Base-by-base conservation (phyloP, 2,329 filamentous ascomycete genomes). In the Periconia digitata region DNA sequence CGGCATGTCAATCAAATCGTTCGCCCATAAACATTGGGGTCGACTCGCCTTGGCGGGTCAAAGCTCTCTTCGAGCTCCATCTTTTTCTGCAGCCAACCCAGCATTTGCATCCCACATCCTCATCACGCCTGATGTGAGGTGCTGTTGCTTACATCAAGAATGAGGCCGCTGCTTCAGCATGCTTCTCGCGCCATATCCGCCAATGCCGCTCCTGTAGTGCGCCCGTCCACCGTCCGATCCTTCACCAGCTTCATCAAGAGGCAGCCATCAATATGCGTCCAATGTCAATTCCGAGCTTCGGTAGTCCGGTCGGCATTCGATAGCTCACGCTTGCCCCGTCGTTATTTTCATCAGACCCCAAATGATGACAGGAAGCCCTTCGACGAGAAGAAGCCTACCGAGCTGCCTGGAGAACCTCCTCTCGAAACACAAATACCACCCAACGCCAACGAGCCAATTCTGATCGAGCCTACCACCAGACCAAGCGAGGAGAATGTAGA, bases 151-250 rank as follows among this genome's bases (percentile, higher is more conserved):
- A 49, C 54, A 40, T 50, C 48, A 64, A 67, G 64, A 52, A 73
- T 73, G 70, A 66, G 65, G 64, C 67, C 67, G 55, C 60, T 72
- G 66, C 64, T 73, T 59, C 69, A 70, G 60, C 59, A 71, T 70
- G 70, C 67, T 61, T 69, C 69, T 49, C 67, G 69, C 55, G 64
- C 60, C 41, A 49, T 68, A 42, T 46, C 51, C 34, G 54, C 58
- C 53, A 50, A 56, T 56, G 50, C 55, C 15, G 44, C 49, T 16
- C 40, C 51, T 22, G 23, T 55, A 54, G 51, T 49, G 7, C 40
- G 54, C 5, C 17, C 22, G 16, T 24, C 58, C 44, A 40, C 20
- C 56, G 24, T 50, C 56, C 27, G 48, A 41, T 15, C 42, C 40
- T 37, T 50, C 58, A 27, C 35, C 10, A 43, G 43, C 18, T 24